A percentile compares a stretch with the other conserved stretches of the same genome.
phyloP scores from a whole-genome alignment of 257 asterid species.

The Orobanche coerulescens region DNA sequence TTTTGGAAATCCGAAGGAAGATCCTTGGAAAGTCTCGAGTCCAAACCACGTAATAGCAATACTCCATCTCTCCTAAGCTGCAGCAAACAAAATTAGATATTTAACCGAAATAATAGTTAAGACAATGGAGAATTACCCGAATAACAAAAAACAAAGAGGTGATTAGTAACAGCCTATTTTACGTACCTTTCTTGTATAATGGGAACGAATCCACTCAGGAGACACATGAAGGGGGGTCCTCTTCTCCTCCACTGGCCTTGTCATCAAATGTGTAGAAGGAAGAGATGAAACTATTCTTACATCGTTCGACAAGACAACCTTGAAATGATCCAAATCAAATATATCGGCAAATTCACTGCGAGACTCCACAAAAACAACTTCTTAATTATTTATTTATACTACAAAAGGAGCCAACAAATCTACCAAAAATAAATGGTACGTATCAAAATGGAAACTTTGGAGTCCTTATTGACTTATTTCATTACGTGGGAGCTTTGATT shows the following conservation, averaged over 20 bases:
- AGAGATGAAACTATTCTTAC: conserved; percentile 72
- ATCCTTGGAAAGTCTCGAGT: conserved; percentile 83
- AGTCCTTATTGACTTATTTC: not conserved
- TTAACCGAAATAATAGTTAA: not conserved
- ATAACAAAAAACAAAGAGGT: not conserved
- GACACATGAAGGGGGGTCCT: conserved; percentile 63
- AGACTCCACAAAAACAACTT: not conserved
- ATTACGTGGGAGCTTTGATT: too few species aligned
- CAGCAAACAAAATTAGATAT: conserved; percentile 20
- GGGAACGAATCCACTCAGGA: conserved; percentile 77
- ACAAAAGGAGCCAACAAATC: not conserved
- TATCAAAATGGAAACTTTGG: not conserved
- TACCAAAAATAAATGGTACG: not conserved
- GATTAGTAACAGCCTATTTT: not conserved
- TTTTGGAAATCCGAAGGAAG: conserved; percentile 91
- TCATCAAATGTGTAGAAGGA: conserved; percentile 83
- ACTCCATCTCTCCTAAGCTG: conserved; percentile 87
- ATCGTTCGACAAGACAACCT: conserved; percentile 65
- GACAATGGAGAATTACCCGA: not conserved
- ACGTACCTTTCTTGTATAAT: conserved; percentile 45
- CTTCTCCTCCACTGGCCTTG: conserved; percentile 78
- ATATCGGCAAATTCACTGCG: conserved; percentile 92
- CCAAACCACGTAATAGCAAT: conserved; percentile 70
- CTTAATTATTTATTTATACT: not conserved
- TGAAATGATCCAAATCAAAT: conserved; percentile 87